These are phyloP conservation scores for Globisporangium rhizosaccharum DNA, from an alignment of 352 stramenopile genomes.

Conservation along the genomic window DNA sequence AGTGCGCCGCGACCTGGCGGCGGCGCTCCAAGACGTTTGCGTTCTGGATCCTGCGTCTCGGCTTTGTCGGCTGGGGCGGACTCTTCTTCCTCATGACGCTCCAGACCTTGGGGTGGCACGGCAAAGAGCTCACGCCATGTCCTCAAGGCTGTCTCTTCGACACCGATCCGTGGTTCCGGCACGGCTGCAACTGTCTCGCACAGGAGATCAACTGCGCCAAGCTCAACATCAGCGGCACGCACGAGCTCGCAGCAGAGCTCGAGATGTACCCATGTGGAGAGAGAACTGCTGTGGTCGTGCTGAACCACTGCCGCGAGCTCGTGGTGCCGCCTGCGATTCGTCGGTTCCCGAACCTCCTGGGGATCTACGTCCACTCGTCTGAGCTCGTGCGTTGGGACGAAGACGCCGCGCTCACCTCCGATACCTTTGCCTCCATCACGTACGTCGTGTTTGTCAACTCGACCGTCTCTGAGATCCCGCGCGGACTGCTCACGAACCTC, in stretches of 20 bases:
- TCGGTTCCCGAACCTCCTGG: conserved; percentile 2
- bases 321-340: conserved; percentile 2
- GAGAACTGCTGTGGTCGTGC: background rate
- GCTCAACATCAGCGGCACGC: conserved; percentile 5
- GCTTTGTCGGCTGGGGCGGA: background rate
- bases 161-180: background rate
- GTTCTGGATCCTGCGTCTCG: background rate
- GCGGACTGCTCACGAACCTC: conserved; percentile 7
- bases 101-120: background rate
- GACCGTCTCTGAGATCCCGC: background rate
- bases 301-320: conserved; percentile 1
- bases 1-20: background rate
- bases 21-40: background rate
- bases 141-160: background rate
- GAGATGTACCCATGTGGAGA: background rate
- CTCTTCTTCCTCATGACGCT: background rate
- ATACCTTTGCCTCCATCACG: conserved; percentile 4
- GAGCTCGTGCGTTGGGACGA: conserved; percentile 3
- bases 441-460: conserved; percentile 9
- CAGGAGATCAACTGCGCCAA: conserved; percentile 10
- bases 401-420: conserved; percentile 5
- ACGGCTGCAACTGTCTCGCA: conserved; percentile 1
- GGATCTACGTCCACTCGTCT: conserved; percentile 5
- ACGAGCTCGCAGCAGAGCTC: background rate
- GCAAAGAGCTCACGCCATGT: background rate